Base-by-base conservation (phyloP, 2,329 filamentous ascomycete species). In the Phoma sp. region DNA sequence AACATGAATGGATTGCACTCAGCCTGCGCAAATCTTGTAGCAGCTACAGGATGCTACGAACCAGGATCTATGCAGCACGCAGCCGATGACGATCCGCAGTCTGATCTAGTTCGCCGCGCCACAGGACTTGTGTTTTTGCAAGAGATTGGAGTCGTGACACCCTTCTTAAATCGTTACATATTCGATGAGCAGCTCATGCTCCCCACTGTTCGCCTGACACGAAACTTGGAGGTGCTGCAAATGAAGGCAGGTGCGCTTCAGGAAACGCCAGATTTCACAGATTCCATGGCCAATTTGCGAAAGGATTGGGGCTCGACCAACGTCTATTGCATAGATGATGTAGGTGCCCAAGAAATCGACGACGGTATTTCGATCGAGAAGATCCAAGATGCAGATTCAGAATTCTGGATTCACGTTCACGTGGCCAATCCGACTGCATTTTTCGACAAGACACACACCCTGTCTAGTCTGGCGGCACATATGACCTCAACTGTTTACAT, bases 351-450 rank as follows among this genome's bases (percentile, higher is more conserved):
- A 25, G 86, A 93, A 62, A 89, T 95, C 53, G 90, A 96, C 62
- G 90, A 96, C 68, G 90, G 87, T 1, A 75, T 96, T 7, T 93
- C 90, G 0, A 67, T 95, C 7, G 87, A 91, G 67, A 71, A 74
- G 40, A 82, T 87, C 1, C 74, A 78, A 4, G 77, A 72, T 14
- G 73, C 73, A 57, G 79, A 18, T 69, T 79, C 45, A 23, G 67
- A 89, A 60, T 85, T 84, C 65, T 95, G 90, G 90, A 78, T 93
- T 27, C 89, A 92, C 66, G 75, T 91, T 29, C 90, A 95, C 70
- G 83, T 89, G 37, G 90, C 91, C 11, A 91, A 95, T 66, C 90
- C 90, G 7, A 88, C 88, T 2, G 89, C 90, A 4, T 83, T 84
- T 54, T 85, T 95, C 58, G 65, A 77, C 18, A 83, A 84, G 14